phyloP scores from a whole-genome alignment of 2,329 filamentous ascomycete species.

The Talaromyces albobiverticillius region DNA sequence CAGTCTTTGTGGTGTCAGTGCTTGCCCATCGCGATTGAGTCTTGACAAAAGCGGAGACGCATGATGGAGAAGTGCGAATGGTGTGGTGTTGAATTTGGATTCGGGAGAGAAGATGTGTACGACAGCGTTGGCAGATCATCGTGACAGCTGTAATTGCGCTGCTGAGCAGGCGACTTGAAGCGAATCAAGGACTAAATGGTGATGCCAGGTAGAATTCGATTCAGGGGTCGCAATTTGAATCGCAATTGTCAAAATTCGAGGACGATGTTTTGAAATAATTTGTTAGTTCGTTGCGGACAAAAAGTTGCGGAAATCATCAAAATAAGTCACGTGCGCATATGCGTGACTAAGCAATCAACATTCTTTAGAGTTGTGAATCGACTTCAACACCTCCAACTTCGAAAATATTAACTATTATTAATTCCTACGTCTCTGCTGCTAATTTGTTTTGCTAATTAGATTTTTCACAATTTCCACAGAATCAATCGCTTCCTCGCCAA shows the following conservation, averaged over 20 bases:
- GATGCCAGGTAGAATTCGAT: background rate
- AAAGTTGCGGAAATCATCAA: conserved; percentile 6
- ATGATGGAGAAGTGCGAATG: conserved; percentile 26
- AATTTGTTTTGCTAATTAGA: background rate
- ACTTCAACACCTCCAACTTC: no score
- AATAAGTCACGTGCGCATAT: background rate
- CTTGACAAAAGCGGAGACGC: conserved; percentile 27
- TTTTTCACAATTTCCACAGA: conserved; percentile 8
- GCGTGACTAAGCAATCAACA: conserved; percentile 11
- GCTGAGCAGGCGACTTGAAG: background rate
- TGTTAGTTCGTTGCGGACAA: background rate
- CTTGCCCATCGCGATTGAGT: conserved; percentile 33
- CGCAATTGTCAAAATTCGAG: background rate
- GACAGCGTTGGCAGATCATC: conserved; percentile 44
- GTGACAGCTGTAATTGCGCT: conserved; percentile 8
- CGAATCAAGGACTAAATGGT: background rate
- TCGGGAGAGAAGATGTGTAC: conserved; percentile 38
- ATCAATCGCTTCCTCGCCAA: conserved; percentile 10
- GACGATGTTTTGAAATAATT: background rate
- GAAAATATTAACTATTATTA: no score
- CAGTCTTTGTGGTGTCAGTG: conserved; percentile 20
- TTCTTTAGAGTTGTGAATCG: no score
- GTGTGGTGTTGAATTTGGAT: conserved; percentile 30
- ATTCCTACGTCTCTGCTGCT: no score
- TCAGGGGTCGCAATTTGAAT: background rate